Evolutionary conservation across 768 basidiomycete species (phyloP).

Genomic region (Pleurotus eryngii): DNA sequence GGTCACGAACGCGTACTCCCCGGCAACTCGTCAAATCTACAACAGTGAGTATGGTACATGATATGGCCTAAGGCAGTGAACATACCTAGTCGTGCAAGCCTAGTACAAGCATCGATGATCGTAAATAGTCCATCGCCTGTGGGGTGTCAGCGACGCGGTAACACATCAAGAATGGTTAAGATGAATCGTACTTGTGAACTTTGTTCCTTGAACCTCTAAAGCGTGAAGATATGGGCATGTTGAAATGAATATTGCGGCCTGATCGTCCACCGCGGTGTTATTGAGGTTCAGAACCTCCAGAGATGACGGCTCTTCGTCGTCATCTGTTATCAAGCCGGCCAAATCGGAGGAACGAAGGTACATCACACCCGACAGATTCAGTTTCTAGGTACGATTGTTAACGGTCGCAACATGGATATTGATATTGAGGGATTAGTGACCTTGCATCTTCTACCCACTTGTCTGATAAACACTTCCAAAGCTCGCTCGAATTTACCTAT

Average conservation of each 20-base stretch:
- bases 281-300: constrained; percentile 53
- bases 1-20: constrained; percentile 53
- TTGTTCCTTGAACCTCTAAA: constrained; percentile 56
- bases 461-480: constrained; percentile 42
- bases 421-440: constrained; percentile 23
- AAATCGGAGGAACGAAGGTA: constrained; percentile 50
- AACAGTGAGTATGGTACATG: background rate
- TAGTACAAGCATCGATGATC: constrained; percentile 55
- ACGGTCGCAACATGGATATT: too few relatives aligned
- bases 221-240: constrained; percentile 44
- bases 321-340: constrained; percentile 39
- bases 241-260: constrained; percentile 48
- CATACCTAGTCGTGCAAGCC: constrained; percentile 32
- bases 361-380: constrained; percentile 57
- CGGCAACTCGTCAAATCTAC: constrained; percentile 68
- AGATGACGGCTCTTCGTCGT: constrained; percentile 29
- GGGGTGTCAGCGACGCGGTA: background rate
- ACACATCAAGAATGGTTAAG: background rate
- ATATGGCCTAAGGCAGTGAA: background rate
- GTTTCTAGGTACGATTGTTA: constrained; percentile 30
- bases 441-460: constrained; percentile 59
- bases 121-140: constrained; percentile 51
- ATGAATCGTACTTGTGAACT: constrained; percentile 49
- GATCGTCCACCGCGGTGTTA: constrained; percentile 61
- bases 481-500: constrained; percentile 28